Evolutionary conservation across 2,329 filamentous ascomycete genomes (phyloP).

Genomic region (Bipolaris sorokiniana): DNA sequence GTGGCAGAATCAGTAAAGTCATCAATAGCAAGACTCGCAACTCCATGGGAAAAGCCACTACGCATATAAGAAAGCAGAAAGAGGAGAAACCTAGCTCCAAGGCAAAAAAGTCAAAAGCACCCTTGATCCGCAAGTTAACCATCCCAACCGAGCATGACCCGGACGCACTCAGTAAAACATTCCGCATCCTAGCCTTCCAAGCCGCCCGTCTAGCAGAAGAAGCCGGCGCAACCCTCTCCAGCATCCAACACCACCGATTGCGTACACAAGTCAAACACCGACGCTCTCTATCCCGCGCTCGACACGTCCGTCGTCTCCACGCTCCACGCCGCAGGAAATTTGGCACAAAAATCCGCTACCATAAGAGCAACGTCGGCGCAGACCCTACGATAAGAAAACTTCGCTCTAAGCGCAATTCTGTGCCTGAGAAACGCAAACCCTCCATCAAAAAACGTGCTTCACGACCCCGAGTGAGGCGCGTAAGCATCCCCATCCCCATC

Average conservation of each 20-base stretch:
- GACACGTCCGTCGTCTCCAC: too few species aligned
- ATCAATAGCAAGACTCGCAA: not conserved
- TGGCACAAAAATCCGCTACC: too few species aligned
- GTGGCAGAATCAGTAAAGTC: not conserved
- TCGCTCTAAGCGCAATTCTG: too few species aligned
- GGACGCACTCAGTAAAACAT: not conserved
- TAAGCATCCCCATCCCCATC: not conserved
- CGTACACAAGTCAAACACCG: not conserved
- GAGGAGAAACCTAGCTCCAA: not conserved
- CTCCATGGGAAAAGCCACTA: not conserved
- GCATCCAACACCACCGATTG: not conserved
- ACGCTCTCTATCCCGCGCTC: too few species aligned
- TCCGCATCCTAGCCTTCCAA: not conserved
- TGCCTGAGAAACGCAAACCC: too few species aligned
- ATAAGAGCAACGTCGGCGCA: too few species aligned
- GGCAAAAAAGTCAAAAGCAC: not conserved
- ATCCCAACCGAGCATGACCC: not conserved
- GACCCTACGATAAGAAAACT: too few species aligned
- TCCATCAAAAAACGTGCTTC: not conserved
- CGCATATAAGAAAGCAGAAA: not conserved
- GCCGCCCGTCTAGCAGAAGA: constrained; percentile 4
- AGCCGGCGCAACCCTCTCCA: not conserved
- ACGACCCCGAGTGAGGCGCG: not conserved
- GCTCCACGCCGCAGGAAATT: too few species aligned
- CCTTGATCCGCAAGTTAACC: constrained; percentile 1